phyloP scores from a whole-genome alignment of 176 grass and related monocot genomes.

The Juncus inflexus region DNA sequence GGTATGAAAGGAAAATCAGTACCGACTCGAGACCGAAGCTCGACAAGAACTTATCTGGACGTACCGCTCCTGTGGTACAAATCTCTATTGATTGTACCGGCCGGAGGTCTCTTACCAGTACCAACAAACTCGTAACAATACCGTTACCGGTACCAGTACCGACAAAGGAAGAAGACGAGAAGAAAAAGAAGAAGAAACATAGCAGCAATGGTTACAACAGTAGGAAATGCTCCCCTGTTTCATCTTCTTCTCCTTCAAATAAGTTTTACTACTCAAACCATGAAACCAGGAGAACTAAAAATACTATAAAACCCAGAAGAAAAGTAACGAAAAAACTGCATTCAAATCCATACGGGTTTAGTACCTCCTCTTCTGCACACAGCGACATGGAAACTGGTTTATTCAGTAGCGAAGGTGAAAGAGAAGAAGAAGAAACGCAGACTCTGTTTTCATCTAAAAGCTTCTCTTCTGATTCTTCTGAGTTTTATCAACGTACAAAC shows the following conservation, averaged over 20 bases:
- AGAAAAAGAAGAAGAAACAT: conserved; percentile 23
- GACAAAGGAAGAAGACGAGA: not conserved
- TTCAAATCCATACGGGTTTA: conserved; percentile 31
- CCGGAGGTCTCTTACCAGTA: conserved; percentile 27
- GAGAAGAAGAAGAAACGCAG: conserved; percentile 41
- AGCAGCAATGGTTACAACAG: not conserved
- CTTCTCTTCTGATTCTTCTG: conserved; percentile 73
- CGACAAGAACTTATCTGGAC: conserved; percentile 7
- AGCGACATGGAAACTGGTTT: conserved; percentile 41
- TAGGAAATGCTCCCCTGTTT: conserved; percentile 32
- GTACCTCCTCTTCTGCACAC: conserved; percentile 42
- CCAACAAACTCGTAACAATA: conserved; percentile 34
- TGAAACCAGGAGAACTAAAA: conserved; percentile 21
- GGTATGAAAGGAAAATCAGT: not conserved
- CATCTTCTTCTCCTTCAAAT: conserved; percentile 35
- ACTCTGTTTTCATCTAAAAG: conserved; percentile 76
- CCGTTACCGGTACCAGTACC: conserved; percentile 9
- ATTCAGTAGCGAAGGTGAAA: conserved; percentile 39
- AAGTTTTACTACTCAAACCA: conserved; percentile 26
- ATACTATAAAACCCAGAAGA: not conserved
- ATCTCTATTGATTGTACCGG: conserved; percentile 52
- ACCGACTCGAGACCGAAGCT: conserved; percentile 25
- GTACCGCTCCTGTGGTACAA: conserved; percentile 45
- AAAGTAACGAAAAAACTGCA: conserved; percentile 16
- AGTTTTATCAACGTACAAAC: conserved; percentile 42